Evolutionary conservation across 2,329 filamentous ascomycete genomes (phyloP).

Genomic region (Lasiodiplodia hormozganensis): DNA sequence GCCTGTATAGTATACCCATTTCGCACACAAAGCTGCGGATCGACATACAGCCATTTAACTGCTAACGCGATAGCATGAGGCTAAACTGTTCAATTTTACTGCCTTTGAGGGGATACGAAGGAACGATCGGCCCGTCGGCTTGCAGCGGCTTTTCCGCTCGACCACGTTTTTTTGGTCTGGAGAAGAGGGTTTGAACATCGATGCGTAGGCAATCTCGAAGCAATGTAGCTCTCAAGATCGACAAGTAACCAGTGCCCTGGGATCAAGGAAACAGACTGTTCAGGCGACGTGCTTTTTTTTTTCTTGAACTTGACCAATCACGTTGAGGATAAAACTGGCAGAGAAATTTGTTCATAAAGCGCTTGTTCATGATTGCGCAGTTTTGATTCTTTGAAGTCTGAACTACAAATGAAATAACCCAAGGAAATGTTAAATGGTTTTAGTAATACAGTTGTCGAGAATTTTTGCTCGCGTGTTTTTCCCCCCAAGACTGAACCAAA

Average conservation of each 20-base stretch:
- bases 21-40: background rate
- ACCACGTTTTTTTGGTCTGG: background rate
- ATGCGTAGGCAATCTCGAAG: background rate
- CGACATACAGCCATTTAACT: background rate
- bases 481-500: background rate
- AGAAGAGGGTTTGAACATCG: background rate
- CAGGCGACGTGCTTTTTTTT: background rate
- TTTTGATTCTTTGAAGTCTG: constrained; percentile 3
- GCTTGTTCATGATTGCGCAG: background rate
- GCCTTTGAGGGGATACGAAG: background rate
- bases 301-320: background rate
- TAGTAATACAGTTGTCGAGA: constrained; percentile 21
- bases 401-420: background rate
- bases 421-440: background rate
- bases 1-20: background rate
- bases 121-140: background rate
- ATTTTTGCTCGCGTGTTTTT: constrained; percentile 6
- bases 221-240: background rate
- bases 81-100: background rate
- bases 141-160: background rate
- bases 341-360: background rate
- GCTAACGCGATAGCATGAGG: background rate
- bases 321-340: background rate
- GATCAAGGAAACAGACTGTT: background rate
- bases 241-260: background rate